Conservation (phyloP, 345 rosid genomes). For the Atalantia buxifolia region DNA sequence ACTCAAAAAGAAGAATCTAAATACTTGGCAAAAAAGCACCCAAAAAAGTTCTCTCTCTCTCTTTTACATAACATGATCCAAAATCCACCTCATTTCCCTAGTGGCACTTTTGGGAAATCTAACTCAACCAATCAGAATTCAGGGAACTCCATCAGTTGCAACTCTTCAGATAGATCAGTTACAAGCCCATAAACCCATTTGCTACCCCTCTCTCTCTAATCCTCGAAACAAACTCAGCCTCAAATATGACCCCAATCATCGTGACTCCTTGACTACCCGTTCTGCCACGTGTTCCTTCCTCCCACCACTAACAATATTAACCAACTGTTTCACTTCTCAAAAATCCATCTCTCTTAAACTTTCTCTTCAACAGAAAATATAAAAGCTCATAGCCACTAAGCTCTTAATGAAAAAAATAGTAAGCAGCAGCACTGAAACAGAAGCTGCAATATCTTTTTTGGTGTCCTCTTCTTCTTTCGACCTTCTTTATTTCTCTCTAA, state of each 20-base stretch:
- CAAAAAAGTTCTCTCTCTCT: not conserved
- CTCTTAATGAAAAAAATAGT: not conserved
- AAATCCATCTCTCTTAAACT: not conserved
- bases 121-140: conserved; percentile 51
- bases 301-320: conserved; percentile 57
- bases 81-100: not conserved
- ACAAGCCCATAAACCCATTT: not conserved
- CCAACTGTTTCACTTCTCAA: conserved; percentile 26
- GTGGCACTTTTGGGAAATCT: conserved; percentile 39
- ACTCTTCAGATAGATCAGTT: conserved; percentile 33
- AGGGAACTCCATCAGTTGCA: conserved; percentile 35
- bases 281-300: conserved; percentile 69
- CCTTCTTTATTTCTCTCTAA: conserved; percentile 14
- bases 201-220: conserved; percentile 7
- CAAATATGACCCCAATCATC: conserved; percentile 28
- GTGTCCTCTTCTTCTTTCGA: not conserved
- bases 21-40: not conserved
- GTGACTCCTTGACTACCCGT: conserved; percentile 22
- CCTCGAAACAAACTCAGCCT: conserved; percentile 45
- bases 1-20: conserved; percentile 1
- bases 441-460: not conserved
- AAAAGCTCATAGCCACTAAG: conserved; percentile 14
- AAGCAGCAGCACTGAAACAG: not conserved
- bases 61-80: conserved; percentile 22
- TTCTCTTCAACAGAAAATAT: conserved; percentile 10